Evolutionary conservation across 495 filamentous ascomycete species (phyloP).

Genomic region (Darksidea phi): DNA sequence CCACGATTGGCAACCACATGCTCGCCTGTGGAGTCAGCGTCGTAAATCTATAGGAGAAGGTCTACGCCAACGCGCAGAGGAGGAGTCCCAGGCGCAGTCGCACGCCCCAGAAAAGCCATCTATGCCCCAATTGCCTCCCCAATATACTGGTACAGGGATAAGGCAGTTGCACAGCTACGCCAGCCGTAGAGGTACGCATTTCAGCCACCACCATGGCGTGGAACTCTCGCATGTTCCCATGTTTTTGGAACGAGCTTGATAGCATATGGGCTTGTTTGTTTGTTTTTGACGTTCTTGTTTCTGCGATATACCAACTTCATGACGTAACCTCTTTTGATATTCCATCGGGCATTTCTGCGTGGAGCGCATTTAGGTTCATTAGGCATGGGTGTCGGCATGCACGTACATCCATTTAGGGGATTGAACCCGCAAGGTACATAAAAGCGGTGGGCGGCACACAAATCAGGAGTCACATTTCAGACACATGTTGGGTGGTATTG

Average conservation of each 20-base stretch:
- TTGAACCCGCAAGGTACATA: not conserved
- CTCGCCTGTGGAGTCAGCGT: slow-evolving; percentile 34
- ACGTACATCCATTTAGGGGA: not conserved
- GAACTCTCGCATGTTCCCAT: slow-evolving; percentile 36
- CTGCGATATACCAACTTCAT: slow-evolving; percentile 17
- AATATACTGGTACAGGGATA: slow-evolving; percentile 45
- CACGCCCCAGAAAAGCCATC: too few relatives aligned
- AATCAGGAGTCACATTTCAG: too few relatives aligned
- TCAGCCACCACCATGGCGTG: slow-evolving; percentile 41
- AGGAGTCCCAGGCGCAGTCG: not conserved
- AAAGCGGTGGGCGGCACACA: too few relatives aligned
- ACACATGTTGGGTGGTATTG: too few relatives aligned
- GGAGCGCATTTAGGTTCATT: not conserved
- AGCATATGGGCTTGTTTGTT: not conserved
- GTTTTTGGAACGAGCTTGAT: slow-evolving; percentile 19
- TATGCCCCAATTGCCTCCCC: too few relatives aligned
- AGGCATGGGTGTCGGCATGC: slow-evolving; percentile 2
- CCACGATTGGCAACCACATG: slow-evolving; percentile 32
- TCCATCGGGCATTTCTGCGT: slow-evolving; percentile 31
- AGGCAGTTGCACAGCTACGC: slow-evolving; percentile 36
- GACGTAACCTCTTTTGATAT: slow-evolving; percentile 12
- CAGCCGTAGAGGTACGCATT: slow-evolving; percentile 47
- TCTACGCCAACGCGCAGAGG: slow-evolving; percentile 9
- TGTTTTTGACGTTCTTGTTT: not conserved
- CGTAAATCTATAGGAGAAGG: slow-evolving; percentile 34